Conservation (phyloP, 805 yeast species). For the Barnettozyma californica region DNA sequence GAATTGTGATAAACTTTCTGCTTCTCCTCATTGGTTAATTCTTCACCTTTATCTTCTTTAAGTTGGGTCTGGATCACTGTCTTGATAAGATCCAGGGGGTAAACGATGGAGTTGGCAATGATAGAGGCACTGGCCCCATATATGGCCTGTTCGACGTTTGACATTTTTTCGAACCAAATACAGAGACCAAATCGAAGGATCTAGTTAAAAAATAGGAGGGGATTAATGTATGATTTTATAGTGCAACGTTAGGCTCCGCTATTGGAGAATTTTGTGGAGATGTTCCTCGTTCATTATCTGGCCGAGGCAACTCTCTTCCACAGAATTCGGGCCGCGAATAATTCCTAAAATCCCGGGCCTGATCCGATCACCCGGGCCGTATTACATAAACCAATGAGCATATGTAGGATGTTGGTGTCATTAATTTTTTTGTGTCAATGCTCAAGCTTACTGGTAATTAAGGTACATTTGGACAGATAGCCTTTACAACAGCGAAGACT, state of each 20-base stretch:
- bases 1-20: constrained; percentile 44
- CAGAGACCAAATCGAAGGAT: background rate
- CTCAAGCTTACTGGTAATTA: too few relatives aligned
- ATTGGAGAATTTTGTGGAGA: constrained; percentile 1
- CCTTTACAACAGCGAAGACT: too few relatives aligned
- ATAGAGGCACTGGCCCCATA: constrained; percentile 82
- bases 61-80: constrained; percentile 71
- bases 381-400: background rate
- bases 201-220: background rate
- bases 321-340: too few relatives aligned
- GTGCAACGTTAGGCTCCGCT: background rate
- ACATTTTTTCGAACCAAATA: constrained; percentile 29
- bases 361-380: background rate
- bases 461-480: too few relatives aligned
- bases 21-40: constrained; percentile 9
- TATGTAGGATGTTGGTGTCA: background rate
- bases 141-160: constrained; percentile 64
- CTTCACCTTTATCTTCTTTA: constrained; percentile 12
- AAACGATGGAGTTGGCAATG: constrained; percentile 71
- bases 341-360: background rate
- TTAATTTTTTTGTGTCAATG: background rate
- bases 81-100: constrained; percentile 76
- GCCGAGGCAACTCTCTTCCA: background rate
- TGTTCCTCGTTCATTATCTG: background rate
- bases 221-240: background rate